Conservation (phyloP, 495 filamentous ascomycete species). For the Geoglossum glabrum region DNA sequence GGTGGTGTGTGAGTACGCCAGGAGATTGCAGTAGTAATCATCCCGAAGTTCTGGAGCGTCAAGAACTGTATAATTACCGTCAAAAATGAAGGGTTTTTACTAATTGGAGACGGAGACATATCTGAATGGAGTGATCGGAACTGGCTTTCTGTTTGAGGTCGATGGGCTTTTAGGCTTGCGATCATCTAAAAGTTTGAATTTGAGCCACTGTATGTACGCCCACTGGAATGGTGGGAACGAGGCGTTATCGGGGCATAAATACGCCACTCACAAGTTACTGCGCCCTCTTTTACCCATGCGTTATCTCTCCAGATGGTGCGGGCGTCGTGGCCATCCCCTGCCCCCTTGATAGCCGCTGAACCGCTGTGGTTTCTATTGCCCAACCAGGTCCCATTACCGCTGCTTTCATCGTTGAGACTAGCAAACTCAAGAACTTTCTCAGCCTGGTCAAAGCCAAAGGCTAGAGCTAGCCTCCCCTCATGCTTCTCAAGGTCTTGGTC, state of each 20-base stretch:
- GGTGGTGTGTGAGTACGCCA: constrained; percentile 60
- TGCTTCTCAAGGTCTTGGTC: constrained; percentile 45
- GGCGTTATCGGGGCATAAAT: not conserved
- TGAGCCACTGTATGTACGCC: not conserved
- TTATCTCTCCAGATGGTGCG: constrained; percentile 18
- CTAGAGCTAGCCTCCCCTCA: constrained; percentile 58
- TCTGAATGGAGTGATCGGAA: constrained; percentile 63
- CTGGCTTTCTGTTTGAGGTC: constrained; percentile 7
- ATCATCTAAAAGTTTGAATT: not conserved
- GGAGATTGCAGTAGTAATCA: constrained; percentile 85
- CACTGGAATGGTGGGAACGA: too few relatives aligned
- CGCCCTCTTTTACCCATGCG: constrained; percentile 12
- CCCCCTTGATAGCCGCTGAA: not conserved
- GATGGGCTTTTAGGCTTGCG: constrained; percentile 5
- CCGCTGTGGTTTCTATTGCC: not conserved
- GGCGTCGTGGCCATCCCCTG: not conserved
- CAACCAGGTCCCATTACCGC: not conserved
- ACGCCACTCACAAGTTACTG: not conserved
- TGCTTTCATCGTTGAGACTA: constrained; percentile 7
- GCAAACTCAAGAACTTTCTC: constrained; percentile 32
- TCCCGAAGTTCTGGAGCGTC: constrained; percentile 77
- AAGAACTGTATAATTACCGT: constrained; percentile 33
- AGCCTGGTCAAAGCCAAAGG: constrained; percentile 59
- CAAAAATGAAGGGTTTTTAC: not conserved
- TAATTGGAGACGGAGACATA: constrained; percentile 19